phyloP scores from a whole-genome alignment of 805 yeast species.

The Schwanniomyces polymorphus region DNA sequence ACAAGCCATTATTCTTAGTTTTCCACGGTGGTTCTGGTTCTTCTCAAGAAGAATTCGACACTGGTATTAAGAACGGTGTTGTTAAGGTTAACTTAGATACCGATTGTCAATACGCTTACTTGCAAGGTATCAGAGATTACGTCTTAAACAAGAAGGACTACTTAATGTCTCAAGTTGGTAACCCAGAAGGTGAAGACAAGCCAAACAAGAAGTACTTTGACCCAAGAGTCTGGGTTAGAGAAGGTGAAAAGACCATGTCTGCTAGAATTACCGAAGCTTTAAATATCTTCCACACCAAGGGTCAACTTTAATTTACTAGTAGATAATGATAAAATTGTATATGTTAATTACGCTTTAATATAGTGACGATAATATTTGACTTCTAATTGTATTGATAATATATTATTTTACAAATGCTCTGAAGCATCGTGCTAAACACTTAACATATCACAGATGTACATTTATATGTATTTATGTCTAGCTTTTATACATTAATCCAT shows the following conservation, averaged over 20 bases:
- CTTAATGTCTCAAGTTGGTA: conserved; percentile 85
- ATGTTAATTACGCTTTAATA: background rate
- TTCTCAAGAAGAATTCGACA: conserved; percentile 83
- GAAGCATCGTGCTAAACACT: background rate
- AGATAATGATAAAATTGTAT: background rate
- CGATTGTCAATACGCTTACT: conserved; percentile 98
- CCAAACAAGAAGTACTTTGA: conserved; percentile 99
- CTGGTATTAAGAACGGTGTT: conserved; percentile 90
- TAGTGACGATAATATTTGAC: background rate
- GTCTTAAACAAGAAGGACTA: conserved; percentile 95
- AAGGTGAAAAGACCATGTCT: conserved; percentile 98
- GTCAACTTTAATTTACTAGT: conserved; percentile 44
- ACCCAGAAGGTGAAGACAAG: conserved; percentile 99
- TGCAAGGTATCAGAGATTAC: conserved; percentile 96
- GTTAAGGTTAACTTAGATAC: conserved; percentile 99
- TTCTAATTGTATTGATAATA: too few relatives aligned
- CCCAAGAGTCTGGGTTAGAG: conserved; percentile 99
- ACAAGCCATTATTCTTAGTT: conserved; percentile 87
- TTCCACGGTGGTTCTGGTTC: conserved; percentile 99
- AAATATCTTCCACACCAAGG: conserved; percentile 78
- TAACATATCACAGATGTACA: background rate
- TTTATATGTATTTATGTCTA: background rate
- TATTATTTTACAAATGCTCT: too few relatives aligned
- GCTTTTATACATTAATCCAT: background rate
- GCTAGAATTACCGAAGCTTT: conserved; percentile 83